These are phyloP conservation scores for Raffaelea deltoideospora DNA, from an alignment of 2,329 filamentous ascomycete genomes.

Conservation along the genomic window DNA sequence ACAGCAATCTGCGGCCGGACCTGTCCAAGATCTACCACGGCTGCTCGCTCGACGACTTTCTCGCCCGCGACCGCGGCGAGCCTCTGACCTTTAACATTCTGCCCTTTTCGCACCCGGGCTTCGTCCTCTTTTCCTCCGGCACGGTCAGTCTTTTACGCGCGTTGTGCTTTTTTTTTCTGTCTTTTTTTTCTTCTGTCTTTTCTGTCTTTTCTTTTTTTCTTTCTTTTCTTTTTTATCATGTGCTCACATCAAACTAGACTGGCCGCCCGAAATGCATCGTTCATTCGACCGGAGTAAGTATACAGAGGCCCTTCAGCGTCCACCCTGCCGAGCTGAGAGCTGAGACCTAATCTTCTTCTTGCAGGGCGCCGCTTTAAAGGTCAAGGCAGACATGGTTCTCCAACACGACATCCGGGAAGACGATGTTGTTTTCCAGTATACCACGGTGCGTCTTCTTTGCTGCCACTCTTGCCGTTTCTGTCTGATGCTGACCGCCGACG, in stretches of 20 bases:
- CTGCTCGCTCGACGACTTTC: background rate
- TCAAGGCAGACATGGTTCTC: slow-evolving; percentile 5
- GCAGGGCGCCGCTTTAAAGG: slow-evolving; percentile 4
- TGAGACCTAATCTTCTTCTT: background rate
- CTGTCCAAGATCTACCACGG: background rate
- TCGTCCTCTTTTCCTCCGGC: slow-evolving; percentile 5
- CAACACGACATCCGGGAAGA: slow-evolving; percentile 4
- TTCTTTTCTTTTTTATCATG: too few species aligned
- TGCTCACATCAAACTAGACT: background rate
- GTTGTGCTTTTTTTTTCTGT: background rate
- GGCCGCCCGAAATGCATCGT: slow-evolving; percentile 5
- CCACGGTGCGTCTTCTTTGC: slow-evolving; percentile 2
- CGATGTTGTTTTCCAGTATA: slow-evolving; percentile 6
- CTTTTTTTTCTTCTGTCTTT: background rate
- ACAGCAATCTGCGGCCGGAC: background rate
- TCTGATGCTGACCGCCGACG: background rate
- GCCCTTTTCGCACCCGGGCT: slow-evolving; percentile 4
- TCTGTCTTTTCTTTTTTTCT: background rate
- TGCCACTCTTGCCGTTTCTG: background rate
- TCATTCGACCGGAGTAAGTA: slow-evolving; percentile 2
- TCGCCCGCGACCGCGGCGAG: background rate
- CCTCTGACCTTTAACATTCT: background rate
- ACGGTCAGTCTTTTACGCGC: slow-evolving; percentile 3
- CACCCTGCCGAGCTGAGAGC: background rate
- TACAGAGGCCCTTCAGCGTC: background rate